Evolutionary conservation across 768 basidiomycete genomes (phyloP).

Genomic region (Rhodotorula babjevae): DNA sequence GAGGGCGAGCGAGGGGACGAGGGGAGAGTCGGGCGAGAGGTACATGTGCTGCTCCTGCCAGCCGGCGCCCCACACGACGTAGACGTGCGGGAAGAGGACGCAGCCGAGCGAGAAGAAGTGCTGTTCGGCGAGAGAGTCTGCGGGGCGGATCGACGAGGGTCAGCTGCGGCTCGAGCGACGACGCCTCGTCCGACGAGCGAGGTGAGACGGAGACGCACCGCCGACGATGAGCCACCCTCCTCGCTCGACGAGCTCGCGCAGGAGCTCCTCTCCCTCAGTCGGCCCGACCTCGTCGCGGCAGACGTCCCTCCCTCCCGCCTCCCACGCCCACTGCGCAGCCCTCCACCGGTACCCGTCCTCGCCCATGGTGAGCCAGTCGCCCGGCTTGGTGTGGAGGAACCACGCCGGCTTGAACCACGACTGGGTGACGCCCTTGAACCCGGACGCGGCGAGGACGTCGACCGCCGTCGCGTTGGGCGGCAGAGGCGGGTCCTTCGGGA

Average conservation of each 20-base stretch:
- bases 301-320: neutral
- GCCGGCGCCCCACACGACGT: neutral
- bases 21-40: neutral
- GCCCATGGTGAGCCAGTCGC: neutral
- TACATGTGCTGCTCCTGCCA: constrained; percentile 12
- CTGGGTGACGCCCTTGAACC: neutral
- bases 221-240: constrained; percentile 8
- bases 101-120: constrained; percentile 1
- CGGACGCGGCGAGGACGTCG: neutral
- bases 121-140: constrained; percentile 10
- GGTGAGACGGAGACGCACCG: neutral
- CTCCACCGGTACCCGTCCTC: neutral
- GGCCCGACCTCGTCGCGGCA: neutral
- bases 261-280: neutral
- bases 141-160: too few species aligned
- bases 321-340: constrained; percentile 1
- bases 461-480: neutral
- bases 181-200: too few species aligned
- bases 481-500: neutral
- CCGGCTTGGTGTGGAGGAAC: neutral
- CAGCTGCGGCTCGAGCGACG: neutral
- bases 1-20: neutral
- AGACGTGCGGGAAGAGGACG: neutral
- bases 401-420: constrained; percentile 5
- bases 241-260: neutral